These are phyloP conservation scores for Serendipita vermifera DNA, from an alignment of 768 basidiomycete genomes.

Conservation along the genomic window DNA sequence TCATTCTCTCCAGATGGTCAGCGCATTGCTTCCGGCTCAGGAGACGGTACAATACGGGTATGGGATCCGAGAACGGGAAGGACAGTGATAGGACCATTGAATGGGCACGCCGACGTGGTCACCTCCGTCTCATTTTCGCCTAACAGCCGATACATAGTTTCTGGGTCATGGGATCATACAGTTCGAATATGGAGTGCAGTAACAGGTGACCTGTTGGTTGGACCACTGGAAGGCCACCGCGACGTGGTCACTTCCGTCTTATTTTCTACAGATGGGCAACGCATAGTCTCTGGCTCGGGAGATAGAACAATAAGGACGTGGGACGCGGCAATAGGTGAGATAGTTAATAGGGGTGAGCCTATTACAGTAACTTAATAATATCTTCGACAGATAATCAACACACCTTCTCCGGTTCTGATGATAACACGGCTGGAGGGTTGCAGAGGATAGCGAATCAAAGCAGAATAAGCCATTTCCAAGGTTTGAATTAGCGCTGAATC, in stretches of 20 bases:
- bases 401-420: too few relatives aligned
- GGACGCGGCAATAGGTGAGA: too few relatives aligned
- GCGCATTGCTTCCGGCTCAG: slow-evolving; percentile 10
- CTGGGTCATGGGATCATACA: not conserved
- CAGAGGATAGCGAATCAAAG: too few relatives aligned
- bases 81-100: slow-evolving; percentile 16
- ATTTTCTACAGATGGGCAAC: not conserved
- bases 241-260: slow-evolving; percentile 16
- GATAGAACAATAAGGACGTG: not conserved
- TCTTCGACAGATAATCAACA: too few relatives aligned
- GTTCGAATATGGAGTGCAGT: slow-evolving; percentile 6
- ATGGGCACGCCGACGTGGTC: slow-evolving; percentile 17
- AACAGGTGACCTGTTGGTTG: slow-evolving; percentile 16
- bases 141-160: not conserved
- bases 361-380: too few relatives aligned
- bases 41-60: slow-evolving; percentile 10
- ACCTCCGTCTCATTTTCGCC: slow-evolving; percentile 11
- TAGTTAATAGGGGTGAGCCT: too few relatives aligned
- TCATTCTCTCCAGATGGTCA: slow-evolving; percentile 6
- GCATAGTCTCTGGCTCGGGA: not conserved
- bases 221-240: slow-evolving; percentile 22
- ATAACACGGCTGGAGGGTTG: too few relatives aligned
- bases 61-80: slow-evolving; percentile 19
- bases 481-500: too few relatives aligned
- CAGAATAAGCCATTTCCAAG: too few relatives aligned